Evolutionary conservation across 495 filamentous ascomycete species (phyloP).

Genomic region (Melanomma pulvis-pyrius): DNA sequence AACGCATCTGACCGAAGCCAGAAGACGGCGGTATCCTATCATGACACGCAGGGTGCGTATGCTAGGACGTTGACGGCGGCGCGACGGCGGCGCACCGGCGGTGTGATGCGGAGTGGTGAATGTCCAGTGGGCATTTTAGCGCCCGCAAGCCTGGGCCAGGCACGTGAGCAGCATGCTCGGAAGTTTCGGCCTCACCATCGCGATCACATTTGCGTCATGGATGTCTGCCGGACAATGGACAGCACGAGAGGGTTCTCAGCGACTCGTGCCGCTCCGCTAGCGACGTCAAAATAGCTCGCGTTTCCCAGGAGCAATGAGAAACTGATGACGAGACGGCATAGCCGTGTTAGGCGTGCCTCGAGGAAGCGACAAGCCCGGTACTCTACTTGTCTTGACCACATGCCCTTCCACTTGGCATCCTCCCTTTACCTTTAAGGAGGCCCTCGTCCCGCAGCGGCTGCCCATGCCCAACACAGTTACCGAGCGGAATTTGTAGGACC

Average conservation of each 20-base stretch:
- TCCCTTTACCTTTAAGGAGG: neutral
- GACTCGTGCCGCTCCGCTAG: too few relatives aligned
- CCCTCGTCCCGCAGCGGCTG: neutral
- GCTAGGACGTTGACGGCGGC: neutral
- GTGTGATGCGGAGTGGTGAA: neutral
- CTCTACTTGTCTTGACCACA: neutral
- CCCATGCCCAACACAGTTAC: neutral
- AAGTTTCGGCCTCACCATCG: constrained; percentile 9
- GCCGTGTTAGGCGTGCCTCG: neutral
- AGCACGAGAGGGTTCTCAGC: neutral
- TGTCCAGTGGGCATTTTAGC: neutral
- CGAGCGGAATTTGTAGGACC: neutral
- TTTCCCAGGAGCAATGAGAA: too few relatives aligned
- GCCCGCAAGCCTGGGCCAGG: neutral
- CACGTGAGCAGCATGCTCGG: constrained; percentile 5
- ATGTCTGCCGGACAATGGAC: constrained; percentile 1
- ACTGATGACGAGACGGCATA: neutral
- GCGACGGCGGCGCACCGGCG: too few relatives aligned
- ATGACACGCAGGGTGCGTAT: too few relatives aligned
- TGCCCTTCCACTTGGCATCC: neutral
- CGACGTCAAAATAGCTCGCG: too few relatives aligned
- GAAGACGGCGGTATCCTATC: too few relatives aligned
- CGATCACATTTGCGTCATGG: constrained; percentile 7
- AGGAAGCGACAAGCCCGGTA: neutral
- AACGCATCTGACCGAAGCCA: too few relatives aligned